These are phyloP conservation scores for Ceratorhiza oryzae-sativae DNA, from an alignment of 1,284 basidiomycete species.

Conservation along the genomic window DNA sequence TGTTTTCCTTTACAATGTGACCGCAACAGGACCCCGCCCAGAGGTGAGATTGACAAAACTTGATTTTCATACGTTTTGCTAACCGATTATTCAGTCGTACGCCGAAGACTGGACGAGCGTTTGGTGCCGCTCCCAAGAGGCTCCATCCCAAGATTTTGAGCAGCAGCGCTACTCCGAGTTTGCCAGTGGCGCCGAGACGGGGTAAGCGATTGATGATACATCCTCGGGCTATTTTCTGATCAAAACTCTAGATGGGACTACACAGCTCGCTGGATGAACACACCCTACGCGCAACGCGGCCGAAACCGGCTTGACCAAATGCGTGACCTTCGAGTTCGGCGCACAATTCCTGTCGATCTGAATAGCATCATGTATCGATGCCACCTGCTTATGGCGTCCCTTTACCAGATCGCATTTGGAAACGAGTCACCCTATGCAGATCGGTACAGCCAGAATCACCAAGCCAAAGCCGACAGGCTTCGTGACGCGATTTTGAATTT, in stretches of 20 bases:
- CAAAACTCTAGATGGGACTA: conserved; percentile 1
- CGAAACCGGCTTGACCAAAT: not conserved
- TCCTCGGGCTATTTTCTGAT: not conserved
- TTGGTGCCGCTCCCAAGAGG: conserved; percentile 54
- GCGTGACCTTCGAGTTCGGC: conserved; percentile 53
- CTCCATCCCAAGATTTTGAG: not conserved
- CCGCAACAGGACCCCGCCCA: conserved; percentile 84
- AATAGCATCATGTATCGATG: conserved; percentile 83
- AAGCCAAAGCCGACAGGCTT: conserved; percentile 61
- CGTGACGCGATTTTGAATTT: conserved; percentile 81
- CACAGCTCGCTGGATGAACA: conserved; percentile 3
- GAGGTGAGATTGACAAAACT: conserved; percentile 60
- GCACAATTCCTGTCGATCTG: conserved; percentile 76
- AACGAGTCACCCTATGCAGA: conserved; percentile 51
- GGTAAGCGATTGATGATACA: not conserved
- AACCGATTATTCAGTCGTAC: conserved; percentile 46
- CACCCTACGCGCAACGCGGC: not conserved
- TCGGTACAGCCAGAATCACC: conserved; percentile 45
- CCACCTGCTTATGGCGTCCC: conserved; percentile 65
- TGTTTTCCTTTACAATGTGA: conserved; percentile 75
- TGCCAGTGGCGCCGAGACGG: conserved; percentile 11
- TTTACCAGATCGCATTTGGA: conserved; percentile 60
- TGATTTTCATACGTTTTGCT: not conserved
- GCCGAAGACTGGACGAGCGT: conserved; percentile 77
- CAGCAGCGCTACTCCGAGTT: not conserved